phyloP scores from a whole-genome alignment of 805 yeast genomes.

The Pichia rugopelliculosa region DNA sequence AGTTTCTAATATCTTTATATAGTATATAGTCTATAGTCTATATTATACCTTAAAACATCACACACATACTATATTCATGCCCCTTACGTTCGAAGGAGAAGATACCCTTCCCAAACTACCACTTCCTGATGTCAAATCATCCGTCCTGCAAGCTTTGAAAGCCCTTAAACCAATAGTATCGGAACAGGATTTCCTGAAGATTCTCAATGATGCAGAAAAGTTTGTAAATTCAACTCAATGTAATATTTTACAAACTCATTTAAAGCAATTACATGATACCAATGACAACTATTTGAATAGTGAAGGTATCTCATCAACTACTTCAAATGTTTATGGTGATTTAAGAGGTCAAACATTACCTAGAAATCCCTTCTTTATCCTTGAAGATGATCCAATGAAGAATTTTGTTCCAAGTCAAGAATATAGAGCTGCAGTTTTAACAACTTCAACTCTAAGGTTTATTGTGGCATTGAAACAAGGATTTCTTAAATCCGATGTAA shows the following conservation, averaged over 20 bases:
- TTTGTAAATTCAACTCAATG: conserved; percentile 40
- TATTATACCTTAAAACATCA: neutral
- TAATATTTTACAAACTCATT: conserved; percentile 44
- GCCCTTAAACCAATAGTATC: conserved; percentile 56
- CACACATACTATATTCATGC: conserved; percentile 7
- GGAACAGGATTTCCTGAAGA: conserved; percentile 40
- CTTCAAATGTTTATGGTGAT: conserved; percentile 57
- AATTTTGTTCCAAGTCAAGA: conserved; percentile 54
- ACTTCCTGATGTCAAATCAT: conserved; percentile 46
- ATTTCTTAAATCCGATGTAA: conserved; percentile 48
- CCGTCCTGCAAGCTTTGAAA: conserved; percentile 44
- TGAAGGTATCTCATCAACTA: conserved; percentile 36
- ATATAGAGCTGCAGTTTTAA: conserved; percentile 59
- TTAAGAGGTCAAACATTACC: conserved; percentile 63
- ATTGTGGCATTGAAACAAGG: conserved; percentile 50
- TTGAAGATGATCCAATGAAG: conserved; percentile 68
- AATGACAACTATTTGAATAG: conserved; percentile 50
- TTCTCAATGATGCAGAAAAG: conserved; percentile 37
- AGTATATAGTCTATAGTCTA: too few relatives aligned
- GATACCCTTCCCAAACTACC: conserved; percentile 49
- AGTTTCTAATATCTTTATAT: too few relatives aligned
- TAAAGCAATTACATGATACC: conserved; percentile 36
- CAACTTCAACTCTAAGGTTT: conserved; percentile 61
- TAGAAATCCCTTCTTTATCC: conserved; percentile 65
- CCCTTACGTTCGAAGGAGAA: conserved; percentile 35